These are phyloP conservation scores for Neonectria neomacrospora DNA, from an alignment of 2,329 filamentous ascomycete genomes.

Conservation along the genomic window DNA sequence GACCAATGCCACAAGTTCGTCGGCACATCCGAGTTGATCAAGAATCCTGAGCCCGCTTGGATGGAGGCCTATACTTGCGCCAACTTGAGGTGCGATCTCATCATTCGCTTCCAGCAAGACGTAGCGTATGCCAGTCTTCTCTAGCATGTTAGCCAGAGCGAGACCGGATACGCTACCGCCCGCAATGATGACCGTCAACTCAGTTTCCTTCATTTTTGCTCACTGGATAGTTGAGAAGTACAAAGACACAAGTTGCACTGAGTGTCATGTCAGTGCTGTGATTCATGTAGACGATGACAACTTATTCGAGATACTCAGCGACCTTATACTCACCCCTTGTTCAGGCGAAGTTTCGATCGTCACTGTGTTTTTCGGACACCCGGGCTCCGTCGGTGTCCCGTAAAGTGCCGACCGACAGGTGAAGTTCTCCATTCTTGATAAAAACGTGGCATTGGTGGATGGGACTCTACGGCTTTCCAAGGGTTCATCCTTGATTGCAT, in stretches of 20 bases:
- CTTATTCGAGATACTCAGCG: background rate
- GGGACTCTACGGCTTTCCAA: background rate
- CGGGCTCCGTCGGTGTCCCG: background rate
- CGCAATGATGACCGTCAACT: slow-evolving; percentile 16
- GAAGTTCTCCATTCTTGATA: background rate
- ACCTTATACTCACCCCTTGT: background rate
- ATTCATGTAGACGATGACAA: background rate
- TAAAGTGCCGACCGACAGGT: background rate
- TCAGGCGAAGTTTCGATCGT: background rate
- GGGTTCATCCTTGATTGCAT: background rate
- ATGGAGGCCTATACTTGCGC: slow-evolving; percentile 45
- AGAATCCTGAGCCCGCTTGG: slow-evolving; percentile 45
- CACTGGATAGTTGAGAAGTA: background rate
- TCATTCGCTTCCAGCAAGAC: slow-evolving; percentile 58
- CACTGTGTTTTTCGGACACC: background rate
- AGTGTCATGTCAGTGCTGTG: background rate
- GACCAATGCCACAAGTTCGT: background rate
- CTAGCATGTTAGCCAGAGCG: slow-evolving; percentile 27
- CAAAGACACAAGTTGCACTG: background rate
- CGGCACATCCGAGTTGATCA: slow-evolving; percentile 55
- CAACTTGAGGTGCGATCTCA: slow-evolving; percentile 56
- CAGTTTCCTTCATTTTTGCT: background rate
- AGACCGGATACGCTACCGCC: slow-evolving; percentile 28
- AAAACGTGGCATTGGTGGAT: background rate
- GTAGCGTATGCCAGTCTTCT: slow-evolving; percentile 54